A percentile compares a stretch with the other conserved stretches of the same genome.
Evolutionary conservation across 495 filamentous ascomycete genomes (phyloP).

Genomic region (Glarea lozoyensis): DNA sequence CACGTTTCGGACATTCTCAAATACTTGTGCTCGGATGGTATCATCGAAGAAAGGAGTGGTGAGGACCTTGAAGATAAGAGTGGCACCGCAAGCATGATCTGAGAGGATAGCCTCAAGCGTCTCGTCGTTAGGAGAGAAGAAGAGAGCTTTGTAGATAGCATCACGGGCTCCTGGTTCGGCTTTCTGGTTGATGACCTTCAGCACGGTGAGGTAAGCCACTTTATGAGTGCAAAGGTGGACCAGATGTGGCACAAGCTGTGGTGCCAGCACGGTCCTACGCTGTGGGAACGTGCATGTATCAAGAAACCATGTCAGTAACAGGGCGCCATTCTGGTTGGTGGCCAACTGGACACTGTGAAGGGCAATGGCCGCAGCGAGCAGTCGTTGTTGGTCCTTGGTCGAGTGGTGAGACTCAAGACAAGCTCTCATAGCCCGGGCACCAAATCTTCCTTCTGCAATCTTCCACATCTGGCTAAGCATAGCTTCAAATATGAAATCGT

Average conservation of each 20-base stretch:
- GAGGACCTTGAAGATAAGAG: slow-evolving; percentile 94
- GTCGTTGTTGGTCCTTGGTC: slow-evolving; percentile 88
- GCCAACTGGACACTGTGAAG: slow-evolving; percentile 94
- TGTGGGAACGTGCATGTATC: slow-evolving; percentile 96
- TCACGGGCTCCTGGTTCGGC: slow-evolving; percentile 92
- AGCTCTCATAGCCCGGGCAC: slow-evolving; percentile 91
- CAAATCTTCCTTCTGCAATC: slow-evolving; percentile 84
- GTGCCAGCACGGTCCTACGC: slow-evolving; percentile 85
- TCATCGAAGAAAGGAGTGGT: slow-evolving; percentile 98
- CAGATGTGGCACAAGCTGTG: slow-evolving; percentile 88
- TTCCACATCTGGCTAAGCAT: slow-evolving; percentile 97
- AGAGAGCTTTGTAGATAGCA: slow-evolving; percentile 80
- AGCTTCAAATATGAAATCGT: slow-evolving; percentile 94
- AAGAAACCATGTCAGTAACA: slow-evolving; percentile 94
- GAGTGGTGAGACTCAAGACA: slow-evolving; percentile 95
- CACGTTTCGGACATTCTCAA: slow-evolving; percentile 85
- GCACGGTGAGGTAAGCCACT: slow-evolving; percentile 91
- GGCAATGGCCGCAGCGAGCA: slow-evolving; percentile 90
- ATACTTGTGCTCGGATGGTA: slow-evolving; percentile 72
- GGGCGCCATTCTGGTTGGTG: slow-evolving; percentile 90
- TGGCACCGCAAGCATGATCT: slow-evolving; percentile 88
- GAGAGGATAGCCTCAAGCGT: slow-evolving; percentile 82
- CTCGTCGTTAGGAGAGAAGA: slow-evolving; percentile 87
- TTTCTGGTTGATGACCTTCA: slow-evolving; percentile 98
- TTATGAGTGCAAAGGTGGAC: slow-evolving; percentile 98